These are phyloP conservation scores for Saccharomycopsis sp. DNA, from an alignment of 805 yeast species.

Conservation along the genomic window DNA sequence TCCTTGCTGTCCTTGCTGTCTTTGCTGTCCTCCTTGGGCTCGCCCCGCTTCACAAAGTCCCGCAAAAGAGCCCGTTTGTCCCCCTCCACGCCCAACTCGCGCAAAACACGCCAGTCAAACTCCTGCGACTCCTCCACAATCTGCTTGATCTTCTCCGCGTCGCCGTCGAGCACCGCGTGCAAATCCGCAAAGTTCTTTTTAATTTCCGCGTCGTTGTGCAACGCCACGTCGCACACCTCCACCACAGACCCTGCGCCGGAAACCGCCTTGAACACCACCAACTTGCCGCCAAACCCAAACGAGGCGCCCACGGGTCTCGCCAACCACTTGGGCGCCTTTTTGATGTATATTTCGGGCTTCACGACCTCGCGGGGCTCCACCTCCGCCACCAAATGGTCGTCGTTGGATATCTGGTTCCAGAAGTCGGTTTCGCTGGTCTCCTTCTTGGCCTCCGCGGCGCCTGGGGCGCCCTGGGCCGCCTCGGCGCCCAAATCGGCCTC, in stretches of 20 bases:
- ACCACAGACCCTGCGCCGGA: conserved; percentile 30
- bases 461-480: conserved; percentile 18
- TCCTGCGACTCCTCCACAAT: conserved; percentile 38
- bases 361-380: conserved; percentile 24
- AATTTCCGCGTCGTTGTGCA: conserved; percentile 33
- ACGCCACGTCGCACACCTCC: conserved; percentile 15
- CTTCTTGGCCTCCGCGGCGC: conserved; percentile 4
- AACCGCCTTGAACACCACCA: conserved; percentile 44
- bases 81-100: conserved; percentile 37
- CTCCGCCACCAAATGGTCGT: conserved; percentile 31
- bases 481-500: conserved; percentile 25
- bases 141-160: conserved; percentile 46
- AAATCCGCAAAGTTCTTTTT: conserved; percentile 45
- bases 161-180: conserved; percentile 34
- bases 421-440: conserved; percentile 58
- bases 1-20: conserved; percentile 31
- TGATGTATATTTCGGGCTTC: conserved; percentile 62
- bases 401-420: conserved; percentile 70
- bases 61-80: conserved; percentile 48
- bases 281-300: conserved; percentile 89
- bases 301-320: conserved; percentile 63
- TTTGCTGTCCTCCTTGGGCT: conserved; percentile 20
- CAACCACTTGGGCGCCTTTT: conserved; percentile 90
- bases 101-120: conserved; percentile 64
- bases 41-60: conserved; percentile 29